Evolutionary conservation across 2,329 filamentous ascomycete species (phyloP).

Genomic region (Microsporum audouinii): DNA sequence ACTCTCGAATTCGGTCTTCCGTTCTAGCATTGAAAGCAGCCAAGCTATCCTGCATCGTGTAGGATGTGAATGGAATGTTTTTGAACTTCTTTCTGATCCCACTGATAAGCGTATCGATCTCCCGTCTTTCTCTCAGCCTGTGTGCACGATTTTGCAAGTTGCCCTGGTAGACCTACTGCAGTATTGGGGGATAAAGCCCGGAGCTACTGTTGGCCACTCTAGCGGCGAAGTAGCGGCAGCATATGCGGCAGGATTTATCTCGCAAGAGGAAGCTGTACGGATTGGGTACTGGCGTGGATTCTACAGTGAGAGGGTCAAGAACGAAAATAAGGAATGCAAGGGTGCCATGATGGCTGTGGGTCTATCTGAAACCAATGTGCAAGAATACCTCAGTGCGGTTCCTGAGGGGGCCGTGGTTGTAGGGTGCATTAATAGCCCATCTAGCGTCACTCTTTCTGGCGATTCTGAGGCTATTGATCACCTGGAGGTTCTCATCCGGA

Average conservation of each 20-base stretch:
- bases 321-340: too few relatives aligned
- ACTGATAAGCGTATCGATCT: neutral
- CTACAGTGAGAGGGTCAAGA: too few relatives aligned
- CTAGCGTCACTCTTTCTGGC: conserved; percentile 19
- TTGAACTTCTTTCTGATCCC: too few relatives aligned
- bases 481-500: conserved; percentile 14
- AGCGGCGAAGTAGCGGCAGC: conserved; percentile 21
- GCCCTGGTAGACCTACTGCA: conserved; percentile 17
- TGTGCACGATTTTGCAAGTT: conserved; percentile 18
- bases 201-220: conserved; percentile 18
- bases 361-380: too few relatives aligned
- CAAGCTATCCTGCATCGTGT: conserved; percentile 6
- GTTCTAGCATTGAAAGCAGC: conserved; percentile 2
- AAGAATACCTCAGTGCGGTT: too few relatives aligned
- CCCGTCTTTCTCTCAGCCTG: conserved; percentile 12
- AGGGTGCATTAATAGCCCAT: neutral
- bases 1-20: conserved; percentile 10
- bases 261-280: conserved; percentile 13
- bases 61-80: conserved; percentile 3
- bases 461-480: conserved; percentile 27
- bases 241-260: conserved; percentile 16
- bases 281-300: conserved; percentile 17
- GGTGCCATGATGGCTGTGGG: neutral
- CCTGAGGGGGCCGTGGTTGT: neutral
- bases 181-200: conserved; percentile 13